Evolutionary conservation across 2,329 filamentous ascomycete genomes (phyloP), one percentile per base, ranked within the genome.

Genomic region (Colletotrichum sp.): DNA sequence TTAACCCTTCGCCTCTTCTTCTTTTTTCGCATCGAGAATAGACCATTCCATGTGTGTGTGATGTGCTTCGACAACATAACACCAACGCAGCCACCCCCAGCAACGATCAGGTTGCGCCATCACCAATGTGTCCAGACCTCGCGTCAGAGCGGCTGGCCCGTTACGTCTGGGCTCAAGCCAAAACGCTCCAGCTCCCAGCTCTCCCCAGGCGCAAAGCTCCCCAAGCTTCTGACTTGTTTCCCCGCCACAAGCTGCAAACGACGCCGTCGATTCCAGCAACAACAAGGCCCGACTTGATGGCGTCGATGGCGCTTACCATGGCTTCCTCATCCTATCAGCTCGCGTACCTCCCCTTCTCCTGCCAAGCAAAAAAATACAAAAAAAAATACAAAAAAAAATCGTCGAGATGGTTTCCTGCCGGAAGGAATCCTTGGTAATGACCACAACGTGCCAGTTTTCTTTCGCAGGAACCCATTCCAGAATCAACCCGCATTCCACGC

Each of bases 121-220:
- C 55, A 34, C 58, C 29, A 61, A 62, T 62, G 24, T n/a, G 8
- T 33, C 27, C n/a, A 31, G n/a, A 7, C 15, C 16, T 51, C 55
- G 54, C 67, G 38, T 70, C 70, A 70, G 51, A 66, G 70, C 67
- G 67, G 54, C 31, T 66, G 70, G 61, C 67, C 38, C 61, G 59
- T 59, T 61, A 33, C 47, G 66, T 54, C 54, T 68, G 47, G 66
- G 58, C 70, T 69, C 70, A 58, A 58, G 36, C 51, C 66, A 24
- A 70, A 65, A 64, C 70, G 24, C 36, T 61, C 51, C 31, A 43
- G 47, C 58, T 62, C 29, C 70, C 63, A 54, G 63, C 55, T 67
- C 57, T 51, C 62, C 31, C 58, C 29, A 55, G n/a, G 43, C 21
- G 43, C 43, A 51, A 8, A 51, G 43, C 43, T 51, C 18, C 43